Percentiles rank a stretch among this genome's conserved stretches.
Evolutionary conservation across 2,329 filamentous ascomycete species (phyloP).

Genomic region (Neopestalotiopsis sp.): DNA sequence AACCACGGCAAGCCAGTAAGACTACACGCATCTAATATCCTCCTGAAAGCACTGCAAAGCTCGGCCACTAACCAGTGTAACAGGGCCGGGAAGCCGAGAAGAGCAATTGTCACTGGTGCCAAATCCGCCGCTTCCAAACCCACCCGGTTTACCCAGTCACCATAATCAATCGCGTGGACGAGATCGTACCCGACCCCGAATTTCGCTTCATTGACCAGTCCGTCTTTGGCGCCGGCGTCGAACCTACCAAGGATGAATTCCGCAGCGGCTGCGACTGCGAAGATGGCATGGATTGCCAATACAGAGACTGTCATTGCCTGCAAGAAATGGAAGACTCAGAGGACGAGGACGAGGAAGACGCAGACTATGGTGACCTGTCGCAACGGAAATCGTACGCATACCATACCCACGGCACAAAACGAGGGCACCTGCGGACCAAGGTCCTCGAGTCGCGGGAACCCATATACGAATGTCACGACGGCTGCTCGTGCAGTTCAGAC

Average conservation of each 20-base stretch:
- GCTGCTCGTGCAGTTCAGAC: constrained; percentile 65
- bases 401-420: constrained; percentile 56
- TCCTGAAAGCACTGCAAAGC: not conserved
- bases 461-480: constrained; percentile 81
- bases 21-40: not conserved
- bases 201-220: constrained; percentile 74
- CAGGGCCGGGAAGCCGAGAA: constrained; percentile 45
- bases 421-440: constrained; percentile 56
- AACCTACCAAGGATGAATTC: constrained; percentile 64
- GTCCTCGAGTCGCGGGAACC: constrained; percentile 60
- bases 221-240: constrained; percentile 63
- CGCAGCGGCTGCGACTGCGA: constrained; percentile 72
- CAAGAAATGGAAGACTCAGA: constrained; percentile 46
- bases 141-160: constrained; percentile 59
- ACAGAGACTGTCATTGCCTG: constrained; percentile 70
- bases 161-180: constrained; percentile 67
- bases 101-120: constrained; percentile 63
- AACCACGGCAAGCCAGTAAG: constrained; percentile 9
- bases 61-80: not conserved
- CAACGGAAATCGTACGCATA: constrained; percentile 64
- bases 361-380: constrained; percentile 49
- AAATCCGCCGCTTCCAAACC: constrained; percentile 59
- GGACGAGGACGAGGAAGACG: constrained; percentile 54
- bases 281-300: constrained; percentile 68
- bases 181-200: constrained; percentile 58